Conservation (phyloP, 768 basidiomycete species). For the Podaxis carcinomalis region DNA sequence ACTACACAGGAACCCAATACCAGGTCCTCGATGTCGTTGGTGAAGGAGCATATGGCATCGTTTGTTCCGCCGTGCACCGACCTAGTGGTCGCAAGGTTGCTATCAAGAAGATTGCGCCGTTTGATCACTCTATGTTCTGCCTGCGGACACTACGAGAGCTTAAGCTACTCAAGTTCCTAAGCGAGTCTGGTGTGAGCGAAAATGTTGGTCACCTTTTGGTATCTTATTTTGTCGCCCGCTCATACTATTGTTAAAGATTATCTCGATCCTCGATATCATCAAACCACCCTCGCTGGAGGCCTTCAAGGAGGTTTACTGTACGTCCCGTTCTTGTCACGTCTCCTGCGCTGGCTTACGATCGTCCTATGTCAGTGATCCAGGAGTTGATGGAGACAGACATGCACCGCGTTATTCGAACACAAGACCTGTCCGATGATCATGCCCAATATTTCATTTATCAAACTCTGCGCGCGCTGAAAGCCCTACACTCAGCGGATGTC, state of each 20-base stretch:
- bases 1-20: slow-evolving; percentile 61
- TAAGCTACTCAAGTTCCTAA: slow-evolving; percentile 78
- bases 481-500: slow-evolving; percentile 91
- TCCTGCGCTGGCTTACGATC: slow-evolving; percentile 13
- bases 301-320: slow-evolving; percentile 76
- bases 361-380: slow-evolving; percentile 52
- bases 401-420: slow-evolving; percentile 94
- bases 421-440: slow-evolving; percentile 92
- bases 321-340: slow-evolving; percentile 8
- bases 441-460: slow-evolving; percentile 98
- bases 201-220: slow-evolving; percentile 47
- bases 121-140: slow-evolving; percentile 95
- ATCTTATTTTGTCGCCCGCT: slow-evolving; percentile 7
- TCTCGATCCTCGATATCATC: slow-evolving; percentile 92
- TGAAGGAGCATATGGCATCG: slow-evolving; percentile 92
- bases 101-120: slow-evolving; percentile 94
- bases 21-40: slow-evolving; percentile 85
- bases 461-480: slow-evolving; percentile 91
- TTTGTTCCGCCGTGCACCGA: slow-evolving; percentile 87
- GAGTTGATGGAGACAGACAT: slow-evolving; percentile 93
- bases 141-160: slow-evolving; percentile 86
- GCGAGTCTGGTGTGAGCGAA: slow-evolving; percentile 85
- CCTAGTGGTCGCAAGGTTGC: slow-evolving; percentile 90
- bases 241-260: slow-evolving; percentile 47
- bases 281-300: slow-evolving; percentile 68